Evolutionary conservation across 2,329 filamentous ascomycete species (phyloP), one percentile per base, ranked within the genome.

Genomic region (Fusarium sterilihyphosum): DNA sequence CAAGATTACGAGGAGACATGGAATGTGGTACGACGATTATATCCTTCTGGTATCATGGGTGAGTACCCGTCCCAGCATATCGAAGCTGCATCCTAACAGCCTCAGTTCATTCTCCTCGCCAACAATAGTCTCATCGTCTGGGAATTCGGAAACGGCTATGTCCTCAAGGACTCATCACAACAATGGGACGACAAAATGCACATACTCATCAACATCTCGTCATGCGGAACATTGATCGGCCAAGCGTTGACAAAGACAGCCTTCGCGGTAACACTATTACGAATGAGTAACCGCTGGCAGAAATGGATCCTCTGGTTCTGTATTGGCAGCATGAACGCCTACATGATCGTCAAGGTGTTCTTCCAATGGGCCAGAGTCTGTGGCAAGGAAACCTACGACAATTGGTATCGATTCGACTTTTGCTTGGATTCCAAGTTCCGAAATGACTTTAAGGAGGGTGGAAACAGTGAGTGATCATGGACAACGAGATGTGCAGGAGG

Each of bases 141-240:
- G 54, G 80, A 88, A 66, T 88, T 85, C 64, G 85, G 83, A 12
- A 87, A 84, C 13, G 86, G 86, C 58, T 88, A 88, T 69, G 83
- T 86, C 3, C 78, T 82, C 41, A 61, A 81, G 35, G 72, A 81
- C 69, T 80, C 80, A 10, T 77, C 80, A 2, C 77, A 84, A n/a
- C 75, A 80, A 24, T 88, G 87, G 87, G 84, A 86, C 66, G 85
- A 87, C 70, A 83, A 82, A 61, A 88, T 88, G 86, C 85, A 86
- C 74, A 87, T 88, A 50, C 71, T 88, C 63, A 87, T 88, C 81
- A 86, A 85, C 70, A 78, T 81, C 18, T 82, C 81, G 6, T 83
- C 82, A 4, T 83, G 81, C 71, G 81, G 81, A 40, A 83, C 81
- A 17, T 63, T 83, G 31, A 79, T 84, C 57, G 81, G 80, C 1